A percentile compares a stretch with the other conserved stretches of the same genome.
Conservation (phyloP, 2,329 filamentous ascomycete species). For the Cryphonectria parasitica region DNA sequence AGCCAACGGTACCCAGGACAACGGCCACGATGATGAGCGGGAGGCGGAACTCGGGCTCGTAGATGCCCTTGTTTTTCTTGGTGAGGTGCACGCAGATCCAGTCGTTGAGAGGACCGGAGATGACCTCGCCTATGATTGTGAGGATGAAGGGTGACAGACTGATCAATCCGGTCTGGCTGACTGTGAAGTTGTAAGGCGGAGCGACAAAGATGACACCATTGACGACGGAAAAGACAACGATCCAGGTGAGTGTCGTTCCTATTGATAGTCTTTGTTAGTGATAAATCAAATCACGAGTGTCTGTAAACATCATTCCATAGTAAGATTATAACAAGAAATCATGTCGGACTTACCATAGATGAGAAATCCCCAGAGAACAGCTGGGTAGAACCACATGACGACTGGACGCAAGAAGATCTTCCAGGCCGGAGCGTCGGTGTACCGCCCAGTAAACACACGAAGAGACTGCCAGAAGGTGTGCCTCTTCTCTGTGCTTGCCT, state of each 20-base stretch:
- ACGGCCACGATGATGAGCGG: constrained; percentile 46
- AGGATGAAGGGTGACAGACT: constrained; percentile 55
- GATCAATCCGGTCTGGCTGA: constrained; percentile 53
- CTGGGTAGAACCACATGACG: constrained; percentile 54
- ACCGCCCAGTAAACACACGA: constrained; percentile 42
- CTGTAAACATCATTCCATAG: too few relatives aligned
- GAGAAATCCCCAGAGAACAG: constrained; percentile 54
- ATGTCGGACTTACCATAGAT: constrained; percentile 49
- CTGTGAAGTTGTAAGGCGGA: constrained; percentile 56
- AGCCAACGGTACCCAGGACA: constrained; percentile 47
- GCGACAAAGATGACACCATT: constrained; percentile 54
- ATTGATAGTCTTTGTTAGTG: constrained; percentile 4
- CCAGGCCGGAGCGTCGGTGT: constrained; percentile 43
- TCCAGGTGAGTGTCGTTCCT: constrained; percentile 37
- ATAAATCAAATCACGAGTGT: background rate
- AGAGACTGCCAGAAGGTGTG: constrained; percentile 40
- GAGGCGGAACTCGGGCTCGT: constrained; percentile 58
- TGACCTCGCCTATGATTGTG: constrained; percentile 48
- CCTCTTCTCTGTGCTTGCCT: constrained; percentile 35
- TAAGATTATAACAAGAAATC: constrained; percentile 36
- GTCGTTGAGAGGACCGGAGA: constrained; percentile 52
- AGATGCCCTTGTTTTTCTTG: constrained; percentile 54
- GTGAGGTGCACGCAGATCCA: constrained; percentile 49
- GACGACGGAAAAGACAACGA: constrained; percentile 50
- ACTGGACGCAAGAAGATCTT: constrained; percentile 49